Evolutionary conservation across 2,329 filamentous ascomycete genomes (phyloP).

Genomic region (Exophiala bonariae): DNA sequence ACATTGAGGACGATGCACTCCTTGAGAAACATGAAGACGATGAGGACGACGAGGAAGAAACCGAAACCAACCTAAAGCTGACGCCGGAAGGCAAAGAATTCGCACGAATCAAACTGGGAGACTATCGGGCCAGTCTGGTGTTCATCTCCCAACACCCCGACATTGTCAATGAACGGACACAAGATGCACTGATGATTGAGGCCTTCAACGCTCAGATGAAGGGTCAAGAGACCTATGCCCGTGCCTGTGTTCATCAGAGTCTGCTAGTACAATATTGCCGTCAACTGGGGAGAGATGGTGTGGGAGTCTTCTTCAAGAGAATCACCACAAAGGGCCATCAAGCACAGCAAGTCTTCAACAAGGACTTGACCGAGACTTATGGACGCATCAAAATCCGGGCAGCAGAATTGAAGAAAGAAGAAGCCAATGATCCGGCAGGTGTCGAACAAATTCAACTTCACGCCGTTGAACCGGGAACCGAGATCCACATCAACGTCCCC

Average conservation of each 20-base stretch:
- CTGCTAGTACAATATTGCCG: conserved; percentile 93
- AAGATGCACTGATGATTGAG: conserved; percentile 84
- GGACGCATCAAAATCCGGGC: conserved; percentile 75
- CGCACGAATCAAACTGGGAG: conserved; percentile 70
- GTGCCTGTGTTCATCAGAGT: conserved; percentile 89
- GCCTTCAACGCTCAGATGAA: conserved; percentile 87
- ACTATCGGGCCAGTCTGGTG: conserved; percentile 71
- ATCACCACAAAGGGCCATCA: conserved; percentile 88
- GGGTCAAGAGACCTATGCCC: conserved; percentile 71
- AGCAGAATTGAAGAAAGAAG: conserved; percentile 67
- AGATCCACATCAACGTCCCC: conserved; percentile 85
- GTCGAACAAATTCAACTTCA: conserved; percentile 98
- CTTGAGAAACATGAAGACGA: conserved; percentile 42
- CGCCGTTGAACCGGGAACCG: conserved; percentile 88
- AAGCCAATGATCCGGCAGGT: conserved; percentile 56
- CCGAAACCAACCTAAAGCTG: conserved; percentile 73
- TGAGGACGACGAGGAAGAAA: conserved; percentile 51
- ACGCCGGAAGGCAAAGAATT: conserved; percentile 79
- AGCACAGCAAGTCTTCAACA: conserved; percentile 84
- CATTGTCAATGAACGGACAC: conserved; percentile 80
- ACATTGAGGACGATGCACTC: conserved; percentile 54
- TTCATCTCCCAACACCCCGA: conserved; percentile 79
- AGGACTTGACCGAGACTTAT: conserved; percentile 90
- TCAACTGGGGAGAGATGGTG: conserved; percentile 81
- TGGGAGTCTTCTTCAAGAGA: conserved; percentile 91